phyloP scores from a whole-genome alignment of 2,329 filamentous ascomycete genomes.

The Colletotrichum graminicola region DNA sequence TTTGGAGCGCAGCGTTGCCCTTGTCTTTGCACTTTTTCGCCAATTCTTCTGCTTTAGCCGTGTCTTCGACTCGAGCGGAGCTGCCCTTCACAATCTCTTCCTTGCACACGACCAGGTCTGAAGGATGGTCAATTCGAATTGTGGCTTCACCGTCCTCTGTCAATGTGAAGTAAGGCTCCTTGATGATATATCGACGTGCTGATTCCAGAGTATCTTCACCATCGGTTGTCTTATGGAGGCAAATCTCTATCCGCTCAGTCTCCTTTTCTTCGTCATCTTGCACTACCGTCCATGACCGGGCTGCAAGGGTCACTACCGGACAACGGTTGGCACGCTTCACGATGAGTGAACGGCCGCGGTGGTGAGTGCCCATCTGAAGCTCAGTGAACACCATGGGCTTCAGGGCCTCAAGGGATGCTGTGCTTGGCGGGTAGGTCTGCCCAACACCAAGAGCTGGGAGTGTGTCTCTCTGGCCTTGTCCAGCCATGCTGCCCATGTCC shows the following conservation, averaged over 20 bases:
- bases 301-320: constrained; percentile 45
- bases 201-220: constrained; percentile 52
- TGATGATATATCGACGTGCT: constrained; percentile 54
- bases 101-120: constrained; percentile 46
- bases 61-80: background rate
- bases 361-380: constrained; percentile 49
- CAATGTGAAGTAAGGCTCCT: constrained; percentile 63
- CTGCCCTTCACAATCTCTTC: constrained; percentile 19
- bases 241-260: constrained; percentile 48
- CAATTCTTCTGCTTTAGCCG: constrained; percentile 6
- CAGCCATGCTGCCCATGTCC: constrained; percentile 47
- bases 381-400: constrained; percentile 46
- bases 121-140: constrained; percentile 54
- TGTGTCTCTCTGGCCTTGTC: constrained; percentile 44
- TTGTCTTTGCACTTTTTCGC: constrained; percentile 46
- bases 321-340: constrained; percentile 46
- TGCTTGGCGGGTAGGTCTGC: constrained; percentile 46
- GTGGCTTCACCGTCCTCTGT: constrained; percentile 55
- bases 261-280: constrained; percentile 47
- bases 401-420: constrained; percentile 41
- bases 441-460: constrained; percentile 49
- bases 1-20: constrained; percentile 49
- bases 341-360: constrained; percentile 46
- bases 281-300: constrained; percentile 50
- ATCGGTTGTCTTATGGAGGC: constrained; percentile 51